A percentile compares a stretch with the other conserved stretches of the same genome.
These are phyloP conservation scores for Rhodotorula toruloides DNA, from an alignment of 768 basidiomycete species.

Conservation along the genomic window DNA sequence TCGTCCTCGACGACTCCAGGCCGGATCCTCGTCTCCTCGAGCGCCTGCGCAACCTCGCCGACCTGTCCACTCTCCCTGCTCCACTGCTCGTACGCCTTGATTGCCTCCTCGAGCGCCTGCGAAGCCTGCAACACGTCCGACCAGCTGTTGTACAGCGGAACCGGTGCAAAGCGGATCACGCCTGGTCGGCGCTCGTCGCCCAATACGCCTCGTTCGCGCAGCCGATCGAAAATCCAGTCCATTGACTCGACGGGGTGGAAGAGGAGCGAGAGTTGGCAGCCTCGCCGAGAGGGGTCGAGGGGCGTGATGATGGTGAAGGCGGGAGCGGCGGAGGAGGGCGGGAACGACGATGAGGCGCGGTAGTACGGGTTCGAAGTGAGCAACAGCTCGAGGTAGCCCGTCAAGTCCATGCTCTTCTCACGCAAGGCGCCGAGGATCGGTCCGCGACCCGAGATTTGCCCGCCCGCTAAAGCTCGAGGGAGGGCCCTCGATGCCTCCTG, in stretches of 20 bases:
- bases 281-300: conserved; percentile 59
- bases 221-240: conserved; percentile 59
- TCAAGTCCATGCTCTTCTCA: conserved; percentile 65
- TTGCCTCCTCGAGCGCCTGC: conserved; percentile 46
- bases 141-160: conserved; percentile 78
- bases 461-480: not conserved
- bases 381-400: conserved; percentile 54
- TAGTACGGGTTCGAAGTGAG: conserved; percentile 63
- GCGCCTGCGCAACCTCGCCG: too few relatives aligned
- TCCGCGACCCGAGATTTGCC: not conserved
- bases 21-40: not conserved
- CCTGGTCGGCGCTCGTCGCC: conserved; percentile 89
- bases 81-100: not conserved
- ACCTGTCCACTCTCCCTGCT: not conserved
- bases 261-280: conserved; percentile 80
- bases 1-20: not conserved
- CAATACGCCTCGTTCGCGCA: conserved; percentile 69
- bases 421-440: conserved; percentile 55
- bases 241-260: conserved; percentile 68
- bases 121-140: conserved; percentile 70
- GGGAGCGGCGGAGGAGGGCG: conserved; percentile 24
- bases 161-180: conserved; percentile 82
- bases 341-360: conserved; percentile 48
- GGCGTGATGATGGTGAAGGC: conserved; percentile 92
- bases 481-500: conserved; percentile 64